A percentile compares a stretch with the other conserved stretches of the same genome.
phyloP scores from a whole-genome alignment of 2,329 filamentous ascomycete species.

The Alternaria brassicae region DNA sequence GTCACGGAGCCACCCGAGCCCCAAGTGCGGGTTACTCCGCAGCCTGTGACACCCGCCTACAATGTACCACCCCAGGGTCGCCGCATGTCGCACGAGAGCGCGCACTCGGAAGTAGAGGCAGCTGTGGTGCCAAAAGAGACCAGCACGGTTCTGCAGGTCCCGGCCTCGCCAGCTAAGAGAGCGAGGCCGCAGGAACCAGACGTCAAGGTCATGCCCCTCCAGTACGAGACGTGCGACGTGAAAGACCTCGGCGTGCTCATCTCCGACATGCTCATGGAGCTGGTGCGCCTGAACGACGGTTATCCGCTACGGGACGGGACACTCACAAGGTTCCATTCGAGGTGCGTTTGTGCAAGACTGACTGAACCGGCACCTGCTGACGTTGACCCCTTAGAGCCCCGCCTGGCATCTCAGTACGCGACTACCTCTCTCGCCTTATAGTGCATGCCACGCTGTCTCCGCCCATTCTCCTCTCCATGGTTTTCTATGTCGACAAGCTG shows the following conservation, averaged over 20 bases:
- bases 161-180: constrained; percentile 42
- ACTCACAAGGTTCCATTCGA: constrained; percentile 92
- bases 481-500: constrained; percentile 96
- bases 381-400: constrained; percentile 61
- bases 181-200: constrained; percentile 50
- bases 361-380: constrained; percentile 1
- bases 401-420: constrained; percentile 90
- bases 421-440: constrained; percentile 91
- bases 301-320: constrained; percentile 84
- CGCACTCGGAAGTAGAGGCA: constrained; percentile 18
- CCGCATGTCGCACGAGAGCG: constrained; percentile 22
- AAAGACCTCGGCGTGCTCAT: constrained; percentile 91
- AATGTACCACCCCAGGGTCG: constrained; percentile 22
- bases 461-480: constrained; percentile 95
- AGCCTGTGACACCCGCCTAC: constrained; percentile 31
- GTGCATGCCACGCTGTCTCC: constrained; percentile 93
- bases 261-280: constrained; percentile 91
- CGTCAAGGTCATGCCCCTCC: constrained; percentile 68
- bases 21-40: constrained; percentile 45
- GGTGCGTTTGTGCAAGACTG: constrained; percentile 60
- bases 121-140: constrained; percentile 23
- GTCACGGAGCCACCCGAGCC: constrained; percentile 48
- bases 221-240: constrained; percentile 81
- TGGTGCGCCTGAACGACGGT: constrained; percentile 90
- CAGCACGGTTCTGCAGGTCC: constrained; percentile 24